Evolutionary conservation across 2,329 filamentous ascomycete species (phyloP).

Genomic region (Aplosporella prunicola): DNA sequence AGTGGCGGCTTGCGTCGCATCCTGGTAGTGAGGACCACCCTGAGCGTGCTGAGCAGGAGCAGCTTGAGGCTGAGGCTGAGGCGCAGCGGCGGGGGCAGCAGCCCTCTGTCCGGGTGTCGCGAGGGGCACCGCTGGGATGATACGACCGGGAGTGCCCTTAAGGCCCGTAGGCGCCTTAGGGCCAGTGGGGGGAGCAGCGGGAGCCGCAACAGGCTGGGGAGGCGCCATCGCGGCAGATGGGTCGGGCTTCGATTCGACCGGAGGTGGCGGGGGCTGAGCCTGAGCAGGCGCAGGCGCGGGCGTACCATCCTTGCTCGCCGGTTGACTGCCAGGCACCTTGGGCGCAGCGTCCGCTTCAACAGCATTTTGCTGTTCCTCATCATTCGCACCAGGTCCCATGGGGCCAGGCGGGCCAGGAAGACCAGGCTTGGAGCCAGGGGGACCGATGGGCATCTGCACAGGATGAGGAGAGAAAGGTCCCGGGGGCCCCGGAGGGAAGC

Average conservation of each 20-base stretch:
- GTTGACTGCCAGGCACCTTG: conserved; percentile 38
- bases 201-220: conserved; percentile 30
- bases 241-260: conserved; percentile 60
- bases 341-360: conserved; percentile 38
- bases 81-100: conserved; percentile 33
- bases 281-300: conserved; percentile 31
- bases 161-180: conserved; percentile 34
- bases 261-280: conserved; percentile 50
- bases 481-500: conserved; percentile 56
- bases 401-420: conserved; percentile 25
- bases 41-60: conserved; percentile 20
- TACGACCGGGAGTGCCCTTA: conserved; percentile 36
- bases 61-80: conserved; percentile 28
- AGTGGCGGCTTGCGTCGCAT: conserved; percentile 64
- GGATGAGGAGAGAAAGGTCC: conserved; percentile 55
- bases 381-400: conserved; percentile 18
- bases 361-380: conserved; percentile 26
- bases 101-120: conserved; percentile 32
- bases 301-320: conserved; percentile 40
- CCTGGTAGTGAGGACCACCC: conserved; percentile 37
- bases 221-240: conserved; percentile 48
- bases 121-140: conserved; percentile 58
- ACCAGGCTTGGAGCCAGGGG: conserved; percentile 36
- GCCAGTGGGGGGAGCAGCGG: conserved; percentile 25
- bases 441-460: conserved; percentile 46